Conservation (phyloP, 768 basidiomycete species). For the Xerocomellus chrysenteron region DNA sequence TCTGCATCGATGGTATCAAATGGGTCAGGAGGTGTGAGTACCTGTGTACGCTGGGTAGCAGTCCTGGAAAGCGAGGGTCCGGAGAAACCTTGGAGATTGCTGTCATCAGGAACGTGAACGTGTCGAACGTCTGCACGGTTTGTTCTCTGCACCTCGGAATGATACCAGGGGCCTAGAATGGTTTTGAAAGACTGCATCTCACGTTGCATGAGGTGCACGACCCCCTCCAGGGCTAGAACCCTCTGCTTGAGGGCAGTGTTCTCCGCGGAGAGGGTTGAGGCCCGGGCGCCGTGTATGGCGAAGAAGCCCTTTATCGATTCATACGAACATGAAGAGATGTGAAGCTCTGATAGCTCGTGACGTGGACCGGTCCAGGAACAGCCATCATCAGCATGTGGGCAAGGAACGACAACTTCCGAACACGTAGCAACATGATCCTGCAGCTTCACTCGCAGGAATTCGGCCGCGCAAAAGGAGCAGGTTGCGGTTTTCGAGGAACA, state of each 20-base stretch:
- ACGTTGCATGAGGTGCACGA: conserved; percentile 47
- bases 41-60: conserved; percentile 12
- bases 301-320: conserved; percentile 64
- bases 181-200: conserved; percentile 57
- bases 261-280: conserved; percentile 53
- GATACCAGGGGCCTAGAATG: conserved; percentile 69
- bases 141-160: conserved; percentile 33
- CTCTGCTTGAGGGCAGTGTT: conserved; percentile 62
- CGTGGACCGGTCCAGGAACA: conserved; percentile 55
- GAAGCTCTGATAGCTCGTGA: conserved; percentile 33
- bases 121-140: conserved; percentile 12
- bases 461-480: conserved; percentile 43
- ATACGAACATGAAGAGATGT: conserved; percentile 51
- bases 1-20: conserved; percentile 23
- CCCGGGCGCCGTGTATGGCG: conserved; percentile 38
- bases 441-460: conserved; percentile 35
- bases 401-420: conserved; percentile 38
- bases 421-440: conserved; percentile 40
- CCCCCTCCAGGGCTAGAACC: conserved; percentile 57
- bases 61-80: conserved; percentile 22
- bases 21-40: conserved; percentile 13
- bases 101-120: conserved; percentile 11
- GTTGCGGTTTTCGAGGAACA: conserved; percentile 38
- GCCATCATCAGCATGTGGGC: conserved; percentile 48
- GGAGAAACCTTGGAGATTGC: conserved; percentile 6